These are phyloP conservation scores for Eucalyptus cloeziana DNA, from an alignment of 345 rosid genomes.

Conservation along the genomic window DNA sequence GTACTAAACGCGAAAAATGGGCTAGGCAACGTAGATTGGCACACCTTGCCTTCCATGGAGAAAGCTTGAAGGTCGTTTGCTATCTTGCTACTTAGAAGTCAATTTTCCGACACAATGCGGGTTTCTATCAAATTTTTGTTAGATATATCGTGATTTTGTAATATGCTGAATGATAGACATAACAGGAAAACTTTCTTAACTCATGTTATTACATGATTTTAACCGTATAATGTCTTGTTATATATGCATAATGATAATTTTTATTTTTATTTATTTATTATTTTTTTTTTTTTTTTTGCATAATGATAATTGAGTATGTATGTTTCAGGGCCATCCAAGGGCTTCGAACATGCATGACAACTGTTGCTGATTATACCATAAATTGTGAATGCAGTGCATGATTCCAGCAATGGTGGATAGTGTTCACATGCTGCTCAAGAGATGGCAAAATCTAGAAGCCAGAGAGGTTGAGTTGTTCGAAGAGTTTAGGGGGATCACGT, in stretches of 20 bases:
- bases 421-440: slow-evolving; percentile 26
- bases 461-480: slow-evolving; percentile 24
- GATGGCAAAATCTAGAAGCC: slow-evolving; percentile 16
- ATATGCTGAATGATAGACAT: too few species aligned
- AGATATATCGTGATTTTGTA: too few species aligned
- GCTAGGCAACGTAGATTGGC: slow-evolving; percentile 20
- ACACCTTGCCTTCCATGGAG: slow-evolving; percentile 30
- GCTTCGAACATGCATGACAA: background rate
- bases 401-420: slow-evolving; percentile 19
- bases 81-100: background rate
- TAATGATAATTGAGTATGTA: too few species aligned
- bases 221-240: too few species aligned
- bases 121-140: background rate
- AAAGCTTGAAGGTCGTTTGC: slow-evolving; percentile 16
- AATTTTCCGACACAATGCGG: background rate
- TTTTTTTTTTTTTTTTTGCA: too few species aligned
- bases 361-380: background rate
- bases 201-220: too few species aligned
- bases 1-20: slow-evolving; percentile 23
- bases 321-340: too few species aligned
- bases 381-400: slow-evolving; percentile 3
- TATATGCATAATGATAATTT: too few species aligned
- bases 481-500: slow-evolving; percentile 24
- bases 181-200: too few species aligned
- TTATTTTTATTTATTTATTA: too few species aligned